Evolutionary conservation across 2,329 filamentous ascomycete genomes (phyloP), one percentile per base, ranked within the genome.

Genomic region (Davidsoniella neocaledoniae): DNA sequence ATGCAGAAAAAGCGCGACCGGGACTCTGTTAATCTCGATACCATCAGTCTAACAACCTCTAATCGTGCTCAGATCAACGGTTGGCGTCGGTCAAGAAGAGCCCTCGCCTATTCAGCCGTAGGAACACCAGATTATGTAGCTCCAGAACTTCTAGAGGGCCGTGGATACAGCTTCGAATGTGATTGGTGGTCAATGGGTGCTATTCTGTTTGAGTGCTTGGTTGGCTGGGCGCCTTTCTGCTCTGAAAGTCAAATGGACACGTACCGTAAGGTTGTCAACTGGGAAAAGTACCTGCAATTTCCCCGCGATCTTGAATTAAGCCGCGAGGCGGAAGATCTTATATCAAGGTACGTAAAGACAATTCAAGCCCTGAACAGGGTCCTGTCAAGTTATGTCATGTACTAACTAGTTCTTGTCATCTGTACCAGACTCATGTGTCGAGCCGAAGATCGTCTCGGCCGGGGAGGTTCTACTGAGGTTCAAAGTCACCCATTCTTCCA

Each of bases 181-280:
- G 91, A 98, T 71, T 98, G 91, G 91, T 98, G 91, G 91, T 94
- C 86, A 19, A 76, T 98, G 46, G 91, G 91, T 48, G 95, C 91
- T 42, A 98, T 98, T 68, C 96, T 98, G 91, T 98, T 96, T 60
- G 91, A 98, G 67, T 98, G 91, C 65, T 73, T 98, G 57, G 87
- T 98, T 54, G 91, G 91, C 59, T 98, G 91, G 91, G 91, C 91
- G 50, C 91, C 91, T 26, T 98, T 98, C 76, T 98, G 91, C 64
- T 90, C 91, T 17, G 91, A 98, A 64, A 90, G 96, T 63, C 85
- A 87, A 54, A 90, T 94, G 62, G 91, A 96, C 64, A 96, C 91
- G 1, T 98, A 98, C 68, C 83, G 90, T 57, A 98, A 98, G 75
- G 98, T 98, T 64, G 87, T 98, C 59, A 94, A 95, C 68, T 98